phyloP scores from a whole-genome alignment of 768 basidiomycete genomes.

The Baorangia bicolor region DNA sequence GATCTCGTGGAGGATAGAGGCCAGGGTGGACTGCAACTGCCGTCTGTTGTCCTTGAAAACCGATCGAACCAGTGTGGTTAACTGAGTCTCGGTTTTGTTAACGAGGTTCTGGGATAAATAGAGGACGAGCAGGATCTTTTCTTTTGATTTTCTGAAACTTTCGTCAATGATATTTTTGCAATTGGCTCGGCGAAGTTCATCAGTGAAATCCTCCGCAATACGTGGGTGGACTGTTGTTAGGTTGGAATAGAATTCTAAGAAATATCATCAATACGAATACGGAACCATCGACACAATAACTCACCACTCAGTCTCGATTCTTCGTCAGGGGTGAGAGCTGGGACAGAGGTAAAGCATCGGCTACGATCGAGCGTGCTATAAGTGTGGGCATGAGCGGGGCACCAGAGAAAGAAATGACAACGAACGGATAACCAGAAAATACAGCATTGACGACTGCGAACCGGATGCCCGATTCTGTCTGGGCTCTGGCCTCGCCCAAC shows the following conservation, averaged over 20 bases:
- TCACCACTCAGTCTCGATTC: conserved; percentile 14
- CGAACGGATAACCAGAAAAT: conserved; percentile 24
- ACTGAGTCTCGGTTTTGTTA: conserved; percentile 14
- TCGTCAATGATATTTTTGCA: conserved; percentile 17
- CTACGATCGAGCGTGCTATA: conserved; percentile 21
- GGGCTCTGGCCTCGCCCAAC: conserved; percentile 6
- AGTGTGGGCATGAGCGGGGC: background rate
- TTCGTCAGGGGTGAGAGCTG: conserved; percentile 15
- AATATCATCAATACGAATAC: background rate
- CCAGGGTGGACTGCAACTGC: conserved; percentile 12
- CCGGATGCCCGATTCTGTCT: conserved; percentile 22
- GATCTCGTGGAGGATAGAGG: conserved; percentile 15
- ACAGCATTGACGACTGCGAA: conserved; percentile 28
- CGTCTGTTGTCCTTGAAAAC: conserved; percentile 13
- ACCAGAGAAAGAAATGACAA: background rate
- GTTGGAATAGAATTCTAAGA: conserved; percentile 17
- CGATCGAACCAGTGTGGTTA: conserved; percentile 10
- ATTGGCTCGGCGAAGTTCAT: conserved; percentile 17
- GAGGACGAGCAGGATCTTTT: conserved; percentile 20
- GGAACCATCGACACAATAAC: background rate
- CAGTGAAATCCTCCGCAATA: conserved; percentile 17
- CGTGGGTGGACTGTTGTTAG: conserved; percentile 16
- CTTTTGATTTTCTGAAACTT: conserved; percentile 24
- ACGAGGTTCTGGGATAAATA: conserved; percentile 16
- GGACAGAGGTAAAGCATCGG: conserved; percentile 12